Evolutionary conservation across 208 protist genomes (phyloP).

Genomic region (Angomonas deanei): DNA sequence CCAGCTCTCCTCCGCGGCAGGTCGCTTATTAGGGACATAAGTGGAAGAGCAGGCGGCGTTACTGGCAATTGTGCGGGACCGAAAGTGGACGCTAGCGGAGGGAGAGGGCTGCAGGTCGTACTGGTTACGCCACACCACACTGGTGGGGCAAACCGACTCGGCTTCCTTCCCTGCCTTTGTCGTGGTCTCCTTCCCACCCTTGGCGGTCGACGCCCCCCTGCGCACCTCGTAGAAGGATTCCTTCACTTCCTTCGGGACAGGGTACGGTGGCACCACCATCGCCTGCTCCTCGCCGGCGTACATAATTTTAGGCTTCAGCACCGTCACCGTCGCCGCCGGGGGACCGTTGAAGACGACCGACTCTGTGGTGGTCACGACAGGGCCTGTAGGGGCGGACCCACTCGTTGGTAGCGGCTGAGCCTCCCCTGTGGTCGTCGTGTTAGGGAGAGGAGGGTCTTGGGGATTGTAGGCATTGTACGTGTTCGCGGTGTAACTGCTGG

Average conservation of each 20-base stretch:
- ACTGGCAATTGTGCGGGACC: slow-evolving; percentile 3
- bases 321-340: slow-evolving; percentile 10
- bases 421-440: background rate
- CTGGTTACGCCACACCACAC: slow-evolving; percentile 25
- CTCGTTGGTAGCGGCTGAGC: background rate
- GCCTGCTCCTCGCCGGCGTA: slow-evolving; percentile 26
- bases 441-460: slow-evolving; percentile 3
- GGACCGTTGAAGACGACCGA: slow-evolving; percentile 4
- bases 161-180: background rate
- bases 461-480: no score
- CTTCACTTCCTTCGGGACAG: background rate
- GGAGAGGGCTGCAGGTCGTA: slow-evolving; percentile 60
- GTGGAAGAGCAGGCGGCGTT: slow-evolving; percentile 18
- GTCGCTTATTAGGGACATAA: background rate
- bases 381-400: background rate
- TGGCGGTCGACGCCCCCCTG: no score
- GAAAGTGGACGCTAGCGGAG: slow-evolving; percentile 14
- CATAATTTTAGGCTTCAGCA: slow-evolving; percentile 31
- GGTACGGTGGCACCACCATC: slow-evolving; percentile 20
- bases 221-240: no score
- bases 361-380: background rate
- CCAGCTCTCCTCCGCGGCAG: slow-evolving; percentile 30
- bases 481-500: no score
- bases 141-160: background rate
- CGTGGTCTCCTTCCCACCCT: background rate